A percentile compares a stretch with the other conserved stretches of the same genome.
phyloP scores from a whole-genome alignment of 2,329 filamentous ascomycete species.

The Trichoderma sp. region DNA sequence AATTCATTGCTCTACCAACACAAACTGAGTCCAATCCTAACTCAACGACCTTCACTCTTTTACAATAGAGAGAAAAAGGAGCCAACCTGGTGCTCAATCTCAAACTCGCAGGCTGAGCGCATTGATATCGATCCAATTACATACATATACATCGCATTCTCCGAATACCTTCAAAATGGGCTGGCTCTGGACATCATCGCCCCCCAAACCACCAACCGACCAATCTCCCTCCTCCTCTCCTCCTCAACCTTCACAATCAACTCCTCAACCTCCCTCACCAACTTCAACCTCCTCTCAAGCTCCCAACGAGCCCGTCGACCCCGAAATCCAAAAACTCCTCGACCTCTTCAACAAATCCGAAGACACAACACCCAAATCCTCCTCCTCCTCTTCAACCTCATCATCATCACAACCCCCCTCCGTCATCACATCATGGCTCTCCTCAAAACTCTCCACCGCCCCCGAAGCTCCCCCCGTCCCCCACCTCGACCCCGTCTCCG shows the following conservation, averaged over 20 bases:
- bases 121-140: not conserved
- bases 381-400: slow-evolving; percentile 25
- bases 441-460: slow-evolving; percentile 26
- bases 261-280: slow-evolving; percentile 20
- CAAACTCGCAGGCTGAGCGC: not conserved
- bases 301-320: slow-evolving; percentile 38
- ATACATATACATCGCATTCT: not conserved
- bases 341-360: slow-evolving; percentile 42
- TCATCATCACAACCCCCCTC: slow-evolving; percentile 28
- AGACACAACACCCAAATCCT: slow-evolving; percentile 25
- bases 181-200: slow-evolving; percentile 57
- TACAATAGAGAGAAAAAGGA: not conserved
- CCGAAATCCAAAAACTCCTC: slow-evolving; percentile 55
- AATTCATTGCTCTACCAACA: not conserved
- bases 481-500: slow-evolving; percentile 49
- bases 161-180: slow-evolving; percentile 47
- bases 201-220: slow-evolving; percentile 31
- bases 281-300: slow-evolving; percentile 24
- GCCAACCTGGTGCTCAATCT: not conserved
- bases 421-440: slow-evolving; percentile 34
- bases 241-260: slow-evolving; percentile 19
- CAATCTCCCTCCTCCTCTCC: slow-evolving; percentile 26
- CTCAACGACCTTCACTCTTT: not conserved
- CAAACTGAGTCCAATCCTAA: not conserved
- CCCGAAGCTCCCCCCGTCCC: slow-evolving; percentile 27